Evolutionary conservation across 140 eudicot genomes (phyloP).

Genomic region (Anethum foeniculum): DNA sequence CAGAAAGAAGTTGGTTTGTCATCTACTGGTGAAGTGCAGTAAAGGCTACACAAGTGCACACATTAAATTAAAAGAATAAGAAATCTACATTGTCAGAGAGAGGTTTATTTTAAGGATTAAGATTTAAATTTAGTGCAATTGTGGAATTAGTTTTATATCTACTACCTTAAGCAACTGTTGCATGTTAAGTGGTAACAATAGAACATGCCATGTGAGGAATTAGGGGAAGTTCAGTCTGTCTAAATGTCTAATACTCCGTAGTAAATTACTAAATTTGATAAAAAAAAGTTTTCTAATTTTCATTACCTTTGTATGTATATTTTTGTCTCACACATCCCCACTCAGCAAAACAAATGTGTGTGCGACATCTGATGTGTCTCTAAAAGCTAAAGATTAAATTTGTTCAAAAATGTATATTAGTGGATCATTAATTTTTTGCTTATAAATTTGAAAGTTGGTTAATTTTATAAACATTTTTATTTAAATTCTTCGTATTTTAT

Average conservation of each 20-base stretch:
- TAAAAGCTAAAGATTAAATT: too few relatives aligned
- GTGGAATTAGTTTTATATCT: background rate
- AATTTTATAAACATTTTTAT: too few relatives aligned
- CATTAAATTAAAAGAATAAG: background rate
- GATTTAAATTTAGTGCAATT: background rate
- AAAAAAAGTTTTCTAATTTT: background rate
- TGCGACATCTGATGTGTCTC: background rate
- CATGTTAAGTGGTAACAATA: background rate
- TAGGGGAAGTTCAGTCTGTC: background rate
- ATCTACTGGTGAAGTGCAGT: background rate
- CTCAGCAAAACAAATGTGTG: background rate
- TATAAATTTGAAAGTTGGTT: too few relatives aligned
- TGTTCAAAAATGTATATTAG: too few relatives aligned
- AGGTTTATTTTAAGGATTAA: background rate
- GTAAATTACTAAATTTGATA: too few relatives aligned
- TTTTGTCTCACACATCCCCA: background rate
- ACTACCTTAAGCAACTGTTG: background rate
- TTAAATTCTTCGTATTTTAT: too few relatives aligned
- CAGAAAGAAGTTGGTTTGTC: slow-evolving; percentile 19
- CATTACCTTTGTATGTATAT: background rate
- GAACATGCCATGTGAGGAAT: background rate
- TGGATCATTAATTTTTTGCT: background rate
- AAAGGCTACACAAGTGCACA: background rate
- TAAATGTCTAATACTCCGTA: too few relatives aligned
- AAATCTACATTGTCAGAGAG: background rate